Evolutionary conservation across 805 yeast genomes (phyloP).

Genomic region (Maudiozyma turicensis): DNA sequence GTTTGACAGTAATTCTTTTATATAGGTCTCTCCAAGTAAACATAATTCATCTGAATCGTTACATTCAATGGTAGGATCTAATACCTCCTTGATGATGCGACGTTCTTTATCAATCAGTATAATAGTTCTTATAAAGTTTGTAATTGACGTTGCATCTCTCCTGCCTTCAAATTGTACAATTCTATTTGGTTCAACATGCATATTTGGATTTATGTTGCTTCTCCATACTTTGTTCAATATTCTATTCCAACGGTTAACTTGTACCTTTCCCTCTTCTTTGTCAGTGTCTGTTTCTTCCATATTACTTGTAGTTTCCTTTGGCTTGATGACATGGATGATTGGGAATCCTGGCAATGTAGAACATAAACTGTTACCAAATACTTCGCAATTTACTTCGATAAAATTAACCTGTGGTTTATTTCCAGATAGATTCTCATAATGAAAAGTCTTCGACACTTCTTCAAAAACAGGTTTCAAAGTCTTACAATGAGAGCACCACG

Average conservation of each 20-base stretch:
- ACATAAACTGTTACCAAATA: constrained; percentile 26
- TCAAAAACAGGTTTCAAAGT: constrained; percentile 46
- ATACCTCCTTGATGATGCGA: constrained; percentile 10
- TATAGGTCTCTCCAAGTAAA: constrained; percentile 11
- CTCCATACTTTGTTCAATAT: constrained; percentile 1
- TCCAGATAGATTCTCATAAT: constrained; percentile 7
- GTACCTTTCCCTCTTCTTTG: neutral
- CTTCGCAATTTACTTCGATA: constrained; percentile 27
- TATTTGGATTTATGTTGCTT: constrained; percentile 9
- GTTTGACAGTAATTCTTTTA: constrained; percentile 6
- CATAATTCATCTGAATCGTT: constrained; percentile 6
- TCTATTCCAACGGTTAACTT: constrained; percentile 8
- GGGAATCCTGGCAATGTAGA: constrained; percentile 47
- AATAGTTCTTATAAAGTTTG: constrained; percentile 39
- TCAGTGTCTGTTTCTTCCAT: neutral
- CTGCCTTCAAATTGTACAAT: constrained; percentile 50
- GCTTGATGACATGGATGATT: constrained; percentile 46
- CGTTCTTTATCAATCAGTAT: constrained; percentile 9
- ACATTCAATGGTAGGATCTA: constrained; percentile 29
- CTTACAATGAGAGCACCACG: constrained; percentile 67
- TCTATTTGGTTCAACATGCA: constrained; percentile 25
- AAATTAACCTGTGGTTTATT: constrained; percentile 13
- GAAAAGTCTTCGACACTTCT: constrained; percentile 34
- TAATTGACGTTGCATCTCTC: constrained; percentile 39
- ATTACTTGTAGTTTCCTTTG: constrained; percentile 17